Percentiles rank a stretch among this genome's conserved stretches.
Conservation (phyloP, 257 asterid genomes). For the Salvia miltiorrhiza region DNA sequence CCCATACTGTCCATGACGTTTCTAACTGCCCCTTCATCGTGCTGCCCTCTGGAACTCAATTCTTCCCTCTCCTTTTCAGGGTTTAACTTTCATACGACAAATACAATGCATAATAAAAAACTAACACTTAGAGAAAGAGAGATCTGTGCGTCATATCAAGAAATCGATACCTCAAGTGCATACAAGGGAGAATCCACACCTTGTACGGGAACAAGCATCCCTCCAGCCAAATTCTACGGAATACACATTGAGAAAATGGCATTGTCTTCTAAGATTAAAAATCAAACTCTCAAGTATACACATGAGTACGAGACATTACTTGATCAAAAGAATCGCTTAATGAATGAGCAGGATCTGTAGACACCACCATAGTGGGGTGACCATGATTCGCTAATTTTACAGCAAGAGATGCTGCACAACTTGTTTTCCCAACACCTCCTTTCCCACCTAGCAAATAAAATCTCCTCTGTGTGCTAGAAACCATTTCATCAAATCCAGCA, state of each 20-base stretch:
- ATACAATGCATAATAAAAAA: slow-evolving; percentile 10
- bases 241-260: slow-evolving; percentile 3
- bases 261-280: neutral
- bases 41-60: slow-evolving; percentile 35
- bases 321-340: slow-evolving; percentile 79
- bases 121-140: neutral
- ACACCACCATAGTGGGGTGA: slow-evolving; percentile 63
- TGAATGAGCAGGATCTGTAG: slow-evolving; percentile 82
- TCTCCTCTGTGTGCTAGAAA: slow-evolving; percentile 52
- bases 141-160: slow-evolving; percentile 7
- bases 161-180: slow-evolving; percentile 60
- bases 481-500: slow-evolving; percentile 51
- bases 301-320: slow-evolving; percentile 31
- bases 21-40: slow-evolving; percentile 40
- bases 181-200: slow-evolving; percentile 67
- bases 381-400: slow-evolving; percentile 66
- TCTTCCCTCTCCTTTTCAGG: slow-evolving; percentile 64
- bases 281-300: neutral
- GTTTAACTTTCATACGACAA: slow-evolving; percentile 41
- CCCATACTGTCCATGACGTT: slow-evolving; percentile 71
- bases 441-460: slow-evolving; percentile 80
- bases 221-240: slow-evolving; percentile 67
- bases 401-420: slow-evolving; percentile 85
- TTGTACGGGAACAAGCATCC: slow-evolving; percentile 62
- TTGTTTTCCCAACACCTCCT: slow-evolving; percentile 87